These are phyloP conservation scores for Camelina sativa DNA, from an alignment of 345 rosid species.

Conservation along the genomic window DNA sequence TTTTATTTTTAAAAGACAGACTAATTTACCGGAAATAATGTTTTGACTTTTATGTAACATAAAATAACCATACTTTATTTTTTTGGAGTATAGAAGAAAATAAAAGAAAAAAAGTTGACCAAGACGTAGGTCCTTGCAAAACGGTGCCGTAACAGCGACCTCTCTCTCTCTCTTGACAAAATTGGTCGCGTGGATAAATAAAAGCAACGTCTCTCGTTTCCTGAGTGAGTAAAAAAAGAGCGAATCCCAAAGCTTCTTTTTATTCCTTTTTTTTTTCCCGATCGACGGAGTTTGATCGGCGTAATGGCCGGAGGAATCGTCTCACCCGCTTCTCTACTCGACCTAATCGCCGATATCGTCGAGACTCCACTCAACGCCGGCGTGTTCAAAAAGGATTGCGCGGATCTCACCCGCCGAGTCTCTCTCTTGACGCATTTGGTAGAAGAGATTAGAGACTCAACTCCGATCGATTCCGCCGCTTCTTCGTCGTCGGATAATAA, in stretches of 20 bases:
- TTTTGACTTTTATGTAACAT: too few species aligned
- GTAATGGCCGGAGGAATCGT: conserved; percentile 35
- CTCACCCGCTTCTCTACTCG: conserved; percentile 30
- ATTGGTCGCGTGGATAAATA: conserved; percentile 37
- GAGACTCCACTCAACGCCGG: conserved; percentile 39
- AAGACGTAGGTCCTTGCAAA: conserved; percentile 33
- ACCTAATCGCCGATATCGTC: conserved; percentile 43
- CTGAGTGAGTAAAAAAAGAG: conserved; percentile 33
- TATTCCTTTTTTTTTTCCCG: not conserved
- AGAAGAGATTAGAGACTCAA: conserved; percentile 75
- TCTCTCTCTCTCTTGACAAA: conserved; percentile 29
- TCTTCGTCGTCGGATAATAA: conserved; percentile 40
- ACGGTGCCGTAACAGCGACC: conserved; percentile 46
- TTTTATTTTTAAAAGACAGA: too few species aligned
- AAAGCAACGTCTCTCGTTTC: conserved; percentile 32
- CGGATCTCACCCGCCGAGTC: conserved; percentile 84
- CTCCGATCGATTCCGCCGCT: conserved; percentile 37
- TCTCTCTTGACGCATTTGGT: conserved; percentile 75
- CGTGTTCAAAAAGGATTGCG: conserved; percentile 71
- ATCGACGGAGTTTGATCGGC: conserved; percentile 37
- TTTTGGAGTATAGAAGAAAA: not conserved
- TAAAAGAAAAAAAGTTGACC: not conserved
- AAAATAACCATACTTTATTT: not conserved
- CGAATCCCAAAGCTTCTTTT: conserved; percentile 28
- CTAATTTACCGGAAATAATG: too few species aligned